Evolutionary conservation across 768 basidiomycete genomes (phyloP).

Genomic region (Amanita exitialis): DNA sequence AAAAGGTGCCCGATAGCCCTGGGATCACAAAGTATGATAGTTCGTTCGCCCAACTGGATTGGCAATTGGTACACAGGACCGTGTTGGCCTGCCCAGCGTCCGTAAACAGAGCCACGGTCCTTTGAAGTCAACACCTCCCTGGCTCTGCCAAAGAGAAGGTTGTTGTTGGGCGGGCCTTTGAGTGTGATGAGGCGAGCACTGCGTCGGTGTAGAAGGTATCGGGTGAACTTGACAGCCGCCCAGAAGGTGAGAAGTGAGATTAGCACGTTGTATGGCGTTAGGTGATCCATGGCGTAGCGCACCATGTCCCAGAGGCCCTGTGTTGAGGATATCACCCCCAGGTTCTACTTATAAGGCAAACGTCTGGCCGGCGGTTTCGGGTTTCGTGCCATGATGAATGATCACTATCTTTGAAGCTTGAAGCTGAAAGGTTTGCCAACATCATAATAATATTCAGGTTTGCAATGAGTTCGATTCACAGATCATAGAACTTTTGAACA

Average conservation of each 20-base stretch:
- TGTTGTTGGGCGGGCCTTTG: conserved; percentile 30
- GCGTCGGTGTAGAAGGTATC: background rate
- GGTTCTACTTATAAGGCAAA: background rate
- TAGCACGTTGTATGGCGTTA: background rate
- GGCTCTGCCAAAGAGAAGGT: conserved; percentile 30
- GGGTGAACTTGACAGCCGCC: background rate
- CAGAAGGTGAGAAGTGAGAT: background rate
- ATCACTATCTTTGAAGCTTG: too few relatives aligned
- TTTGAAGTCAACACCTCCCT: conserved; percentile 17
- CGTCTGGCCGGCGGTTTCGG: too few relatives aligned
- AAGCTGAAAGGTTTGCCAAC: too few relatives aligned
- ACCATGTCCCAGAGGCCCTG: background rate
- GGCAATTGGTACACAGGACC: conserved; percentile 38
- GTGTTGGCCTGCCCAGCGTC: conserved; percentile 36
- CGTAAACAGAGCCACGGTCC: conserved; percentile 24
- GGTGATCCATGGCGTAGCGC: background rate
- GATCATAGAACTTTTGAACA: too few relatives aligned
- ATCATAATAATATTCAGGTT: too few relatives aligned
- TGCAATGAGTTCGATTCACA: too few relatives aligned
- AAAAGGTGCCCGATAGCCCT: conserved; percentile 44
- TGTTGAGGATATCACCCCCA: background rate
- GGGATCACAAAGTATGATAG: conserved; percentile 32
- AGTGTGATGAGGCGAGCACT: conserved; percentile 20
- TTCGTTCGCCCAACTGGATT: conserved; percentile 20
- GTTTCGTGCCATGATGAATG: background rate